Evolutionary conservation across 2,329 filamentous ascomycete genomes (phyloP).

Genomic region (Cordyceps cicadae): DNA sequence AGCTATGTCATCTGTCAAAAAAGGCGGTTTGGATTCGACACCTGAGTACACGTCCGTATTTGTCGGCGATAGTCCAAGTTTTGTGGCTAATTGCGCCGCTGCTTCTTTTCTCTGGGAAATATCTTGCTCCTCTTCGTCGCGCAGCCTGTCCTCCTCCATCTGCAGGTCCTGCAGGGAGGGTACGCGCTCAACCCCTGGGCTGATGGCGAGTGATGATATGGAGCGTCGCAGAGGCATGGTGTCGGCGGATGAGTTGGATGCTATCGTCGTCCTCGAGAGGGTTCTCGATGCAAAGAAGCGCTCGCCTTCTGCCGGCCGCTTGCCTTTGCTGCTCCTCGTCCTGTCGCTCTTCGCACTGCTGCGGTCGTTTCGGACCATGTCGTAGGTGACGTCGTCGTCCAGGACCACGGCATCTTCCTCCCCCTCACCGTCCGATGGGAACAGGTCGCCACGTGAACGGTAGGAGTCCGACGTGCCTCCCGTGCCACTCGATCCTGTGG

Average conservation of each 20-base stretch:
- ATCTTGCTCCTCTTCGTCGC: constrained; percentile 44
- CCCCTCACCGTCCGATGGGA: constrained; percentile 76
- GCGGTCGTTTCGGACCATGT: constrained; percentile 65
- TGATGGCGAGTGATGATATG: constrained; percentile 23
- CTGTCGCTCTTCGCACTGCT: constrained; percentile 52
- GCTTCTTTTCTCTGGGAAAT: constrained; percentile 45
- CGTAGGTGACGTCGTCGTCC: constrained; percentile 85
- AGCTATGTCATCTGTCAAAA: constrained; percentile 26
- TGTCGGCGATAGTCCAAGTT: constrained; percentile 35
- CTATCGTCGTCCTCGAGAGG: constrained; percentile 51
- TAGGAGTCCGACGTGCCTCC: constrained; percentile 77
- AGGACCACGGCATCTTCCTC: constrained; percentile 90
- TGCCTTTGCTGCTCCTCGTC: constrained; percentile 52
- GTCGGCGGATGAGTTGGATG: constrained; percentile 32
- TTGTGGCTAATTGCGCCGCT: constrained; percentile 42
- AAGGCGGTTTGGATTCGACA: constrained; percentile 16
- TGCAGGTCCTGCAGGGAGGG: constrained; percentile 45
- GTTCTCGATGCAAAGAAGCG: constrained; percentile 38
- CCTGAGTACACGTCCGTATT: constrained; percentile 12
- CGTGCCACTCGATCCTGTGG: constrained; percentile 70
- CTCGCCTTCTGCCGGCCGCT: constrained; percentile 31
- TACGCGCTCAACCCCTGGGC: constrained; percentile 30
- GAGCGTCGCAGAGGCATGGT: constrained; percentile 21
- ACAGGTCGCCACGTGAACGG: constrained; percentile 80
- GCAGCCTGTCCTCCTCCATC: constrained; percentile 43